Base-by-base conservation (phyloP, 169 alveolate species). In the Gregarina niphandrodes region DNA sequence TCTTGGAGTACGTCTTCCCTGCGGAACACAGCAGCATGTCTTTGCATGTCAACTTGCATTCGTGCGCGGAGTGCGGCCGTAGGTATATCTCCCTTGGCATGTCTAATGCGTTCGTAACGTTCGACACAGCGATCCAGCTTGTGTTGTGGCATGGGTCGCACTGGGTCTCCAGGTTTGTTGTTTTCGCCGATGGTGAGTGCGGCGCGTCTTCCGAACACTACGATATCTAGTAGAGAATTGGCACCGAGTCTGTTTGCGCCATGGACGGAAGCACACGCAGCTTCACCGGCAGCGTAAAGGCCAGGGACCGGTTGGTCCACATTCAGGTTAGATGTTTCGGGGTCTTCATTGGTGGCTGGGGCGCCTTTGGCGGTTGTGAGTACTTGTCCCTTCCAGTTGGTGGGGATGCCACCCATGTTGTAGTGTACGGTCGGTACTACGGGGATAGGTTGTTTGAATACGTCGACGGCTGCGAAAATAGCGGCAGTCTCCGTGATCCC, bases 351-450 rank as follows among this genome's bases (percentile, higher is more conserved):
- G 46, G 53, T 29, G 18, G 49, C 37, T 30, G n/a, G n/a, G n/a
- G n/a, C n/a, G n/a, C n/a, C n/a, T n/a, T n/a, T 53, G 21, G 22
- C 59, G 32, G 55, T 53, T 20, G 65, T 65, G 7, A 80, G 1
- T 6, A 76, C 95, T 61, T 86, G 79, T 2, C 95, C 77, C 61
- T 77, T 80, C 71, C 82, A 87, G 69, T 91, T 85, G 37, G 96
- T 87, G 31, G 96, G 96, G 18, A 87, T 62, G 21, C 98, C 98
- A 12, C 98, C 98, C 98, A 91, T 91, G 66, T 87, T 86, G 67
- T 91, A 91, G 67, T 91, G 98, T 30, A 87, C 97, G 1, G 97
- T 86, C 18, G 98, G 97, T 30, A 87, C 57, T 22, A 87, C 93
- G 7, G 95, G 96, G 17, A 86, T 82, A 19, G 94, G 91, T 57